Evolutionary conservation across 768 basidiomycete species (phyloP).

Genomic region (Suillus luteus): DNA sequence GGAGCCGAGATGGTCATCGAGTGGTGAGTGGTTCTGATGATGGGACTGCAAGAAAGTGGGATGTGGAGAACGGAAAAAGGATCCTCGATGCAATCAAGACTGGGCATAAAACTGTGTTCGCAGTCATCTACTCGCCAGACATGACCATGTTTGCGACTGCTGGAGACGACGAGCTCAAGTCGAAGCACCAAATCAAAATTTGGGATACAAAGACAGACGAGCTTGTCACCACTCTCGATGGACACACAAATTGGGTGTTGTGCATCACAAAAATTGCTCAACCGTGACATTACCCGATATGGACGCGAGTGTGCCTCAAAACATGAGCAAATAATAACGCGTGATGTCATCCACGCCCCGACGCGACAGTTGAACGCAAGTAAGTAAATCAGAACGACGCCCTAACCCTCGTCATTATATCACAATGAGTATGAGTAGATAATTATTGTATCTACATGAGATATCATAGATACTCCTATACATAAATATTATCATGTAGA

Average conservation of each 20-base stretch:
- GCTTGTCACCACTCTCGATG: background rate
- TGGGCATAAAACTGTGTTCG: rapidly evolving
- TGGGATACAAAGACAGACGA: background rate
- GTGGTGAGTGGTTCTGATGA: background rate
- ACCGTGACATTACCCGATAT: no score
- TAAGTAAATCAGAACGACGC: no score
- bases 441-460: no score
- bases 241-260: no score
- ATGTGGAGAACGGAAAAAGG: background rate
- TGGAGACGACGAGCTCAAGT: background rate
- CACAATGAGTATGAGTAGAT: no score
- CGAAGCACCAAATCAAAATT: background rate
- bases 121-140: background rate
- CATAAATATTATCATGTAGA: no score
- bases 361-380: background rate
- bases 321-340: background rate
- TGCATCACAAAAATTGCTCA: no score
- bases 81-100: background rate
- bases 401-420: no score
- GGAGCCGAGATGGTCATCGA: background rate
- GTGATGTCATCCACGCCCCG: background rate
- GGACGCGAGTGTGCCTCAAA: no score
- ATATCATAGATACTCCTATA: no score
- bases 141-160: background rate
- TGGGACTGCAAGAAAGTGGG: background rate